Percentiles rank a stretch among this genome's conserved stretches.
These are phyloP conservation scores for Skeletonema marinoi DNA, from an alignment of 108 stramenopile species.

Conservation along the genomic window DNA sequence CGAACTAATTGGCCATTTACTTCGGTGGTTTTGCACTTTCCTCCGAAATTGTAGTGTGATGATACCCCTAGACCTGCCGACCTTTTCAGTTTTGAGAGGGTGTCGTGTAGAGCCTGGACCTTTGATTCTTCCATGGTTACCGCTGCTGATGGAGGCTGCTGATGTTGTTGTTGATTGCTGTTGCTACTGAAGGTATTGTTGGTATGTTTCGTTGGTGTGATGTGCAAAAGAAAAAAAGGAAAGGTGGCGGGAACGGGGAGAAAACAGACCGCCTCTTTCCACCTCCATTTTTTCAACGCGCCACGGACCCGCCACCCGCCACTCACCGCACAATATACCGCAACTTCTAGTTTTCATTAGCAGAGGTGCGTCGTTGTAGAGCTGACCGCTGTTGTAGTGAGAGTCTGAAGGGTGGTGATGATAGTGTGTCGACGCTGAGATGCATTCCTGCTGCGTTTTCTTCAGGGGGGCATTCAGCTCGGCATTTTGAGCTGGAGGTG, in stretches of 20 bases:
- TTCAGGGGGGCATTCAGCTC: neutral
- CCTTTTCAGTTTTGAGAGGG: constrained; percentile 70
- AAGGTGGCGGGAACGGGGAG: neutral
- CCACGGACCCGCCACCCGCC: neutral
- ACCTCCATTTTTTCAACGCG: too few species aligned
- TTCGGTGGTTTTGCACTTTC: constrained; percentile 28
- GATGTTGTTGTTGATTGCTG: neutral
- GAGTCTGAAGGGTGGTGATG: neutral
- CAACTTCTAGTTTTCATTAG: neutral
- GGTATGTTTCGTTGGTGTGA: neutral
- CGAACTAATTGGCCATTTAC: constrained; percentile 39
- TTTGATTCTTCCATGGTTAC: constrained; percentile 83
- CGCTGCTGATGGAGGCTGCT: neutral
- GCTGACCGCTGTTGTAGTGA: neutral
- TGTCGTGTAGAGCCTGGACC: constrained; percentile 79
- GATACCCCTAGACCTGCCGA: constrained; percentile 61
- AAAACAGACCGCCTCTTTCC: too few species aligned
- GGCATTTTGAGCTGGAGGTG: neutral
- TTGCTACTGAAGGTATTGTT: neutral
- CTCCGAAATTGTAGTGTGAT: constrained; percentile 62
- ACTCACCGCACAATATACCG: neutral
- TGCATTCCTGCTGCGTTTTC: neutral
- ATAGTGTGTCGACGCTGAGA: neutral
- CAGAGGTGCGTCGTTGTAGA: neutral
- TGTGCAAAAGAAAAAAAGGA: neutral